Evolutionary conservation across 2,329 filamentous ascomycete genomes (phyloP), one percentile per base, ranked within the genome.

Genomic region (Chalaropsis thielavioides): DNA sequence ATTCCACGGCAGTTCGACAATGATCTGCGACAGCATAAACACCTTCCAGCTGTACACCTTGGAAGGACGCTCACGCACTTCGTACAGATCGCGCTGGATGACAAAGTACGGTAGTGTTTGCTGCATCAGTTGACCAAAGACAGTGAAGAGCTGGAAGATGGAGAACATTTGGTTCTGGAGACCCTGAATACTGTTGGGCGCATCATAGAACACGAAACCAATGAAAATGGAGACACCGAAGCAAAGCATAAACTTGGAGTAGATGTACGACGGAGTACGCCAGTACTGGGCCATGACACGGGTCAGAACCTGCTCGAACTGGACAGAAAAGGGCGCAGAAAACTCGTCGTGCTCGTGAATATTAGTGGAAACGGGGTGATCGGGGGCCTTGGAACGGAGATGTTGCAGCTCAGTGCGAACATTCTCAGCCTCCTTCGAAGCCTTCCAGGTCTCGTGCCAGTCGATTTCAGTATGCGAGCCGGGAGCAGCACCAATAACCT

Each of bases 221-320:
- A 94, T 89, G 73, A 92, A 95, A 13, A 95, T 80, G 3, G 86
- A 76, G 41, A 82, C 76, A 17, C 85, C 75, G 27, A 81, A 76
- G 72, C 86, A 90, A 19, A 95, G 84, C 1, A 80, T 77, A 0
- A 80, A 73, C 79, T 95, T 95, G 71, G 88, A 86, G 77, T 92
- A 95, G 74, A 96, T 92, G 77, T 95, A 95, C 4, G 85, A 82
- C 0, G 91, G 91, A 0, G 86, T 92, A 67, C 91, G 88, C 90
- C 91, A 95, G 80, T 94, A 95, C 74, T 95, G 90, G 72, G 92
- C 83, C 78, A 94, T 94, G 31, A 94, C 87, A 71, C 91, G 89
- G 69, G 81, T 73, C 19, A 83, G 81, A 65, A 90, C 88, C 71
- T 86, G 80, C 65, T 75, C 76, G 51, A 92, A 76, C 74, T 96